Evolutionary conservation across 371 early-diverging fungal species (phyloP).

Genomic region (Apophysomyces variabilis): DNA sequence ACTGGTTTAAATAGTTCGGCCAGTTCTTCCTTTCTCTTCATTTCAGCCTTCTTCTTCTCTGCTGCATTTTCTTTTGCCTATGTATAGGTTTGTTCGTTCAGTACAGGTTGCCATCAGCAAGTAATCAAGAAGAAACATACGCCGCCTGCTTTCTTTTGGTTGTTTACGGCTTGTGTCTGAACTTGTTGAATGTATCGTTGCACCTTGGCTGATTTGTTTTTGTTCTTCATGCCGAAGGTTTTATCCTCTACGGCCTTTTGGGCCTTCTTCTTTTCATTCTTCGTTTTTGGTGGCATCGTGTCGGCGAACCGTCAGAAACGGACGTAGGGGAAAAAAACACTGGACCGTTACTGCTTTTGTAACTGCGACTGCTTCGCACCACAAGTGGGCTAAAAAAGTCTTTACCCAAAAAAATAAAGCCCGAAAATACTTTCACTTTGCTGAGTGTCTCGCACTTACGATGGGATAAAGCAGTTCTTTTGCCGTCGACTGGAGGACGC

Average conservation of each 20-base stretch:
- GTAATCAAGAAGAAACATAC: not conserved
- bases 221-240: slow-evolving; percentile 98
- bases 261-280: slow-evolving; percentile 70
- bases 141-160: slow-evolving; percentile 23
- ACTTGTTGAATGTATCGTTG: slow-evolving; percentile 91
- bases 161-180: slow-evolving; percentile 79
- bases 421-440: too few relatives aligned
- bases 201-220: slow-evolving; percentile 90
- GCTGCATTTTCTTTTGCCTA: slow-evolving; percentile 27
- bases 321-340: not conserved
- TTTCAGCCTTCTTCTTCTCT: slow-evolving; percentile 49
- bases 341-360: too few relatives aligned
- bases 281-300: slow-evolving; percentile 84
- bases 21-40: slow-evolving; percentile 59
- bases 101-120: not conserved
- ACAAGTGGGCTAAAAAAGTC: too few relatives aligned
- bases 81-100: slow-evolving; percentile 8
- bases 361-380: too few relatives aligned
- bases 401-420: too few relatives aligned
- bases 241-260: slow-evolving; percentile 92
- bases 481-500: too few relatives aligned
- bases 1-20: slow-evolving; percentile 92
- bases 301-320: not conserved
- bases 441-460: too few relatives aligned
- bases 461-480: too few relatives aligned